These are phyloP conservation scores for Cornus suecica DNA, from an alignment of 148 eudicot genomes.

Conservation along the genomic window DNA sequence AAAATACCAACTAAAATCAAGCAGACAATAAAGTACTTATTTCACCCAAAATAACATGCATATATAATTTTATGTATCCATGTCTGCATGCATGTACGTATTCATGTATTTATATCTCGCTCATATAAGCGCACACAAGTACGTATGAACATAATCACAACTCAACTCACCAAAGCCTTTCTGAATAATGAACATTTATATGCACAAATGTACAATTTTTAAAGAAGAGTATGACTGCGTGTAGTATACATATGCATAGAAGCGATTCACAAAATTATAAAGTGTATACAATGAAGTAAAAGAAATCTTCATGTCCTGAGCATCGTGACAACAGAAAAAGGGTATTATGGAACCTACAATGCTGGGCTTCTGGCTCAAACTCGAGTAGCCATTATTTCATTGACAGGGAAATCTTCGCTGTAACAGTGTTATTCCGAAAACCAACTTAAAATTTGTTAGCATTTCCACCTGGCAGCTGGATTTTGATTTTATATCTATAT, in stretches of 20 bases:
- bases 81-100: too few relatives aligned
- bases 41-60: not conserved
- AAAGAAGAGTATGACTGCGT: not conserved
- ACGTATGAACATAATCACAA: too few relatives aligned
- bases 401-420: not conserved
- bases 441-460: not conserved
- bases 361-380: not conserved
- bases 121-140: too few relatives aligned
- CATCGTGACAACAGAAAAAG: not conserved
- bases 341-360: not conserved
- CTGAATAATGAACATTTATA: too few relatives aligned
- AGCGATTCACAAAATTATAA: not conserved
- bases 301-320: not conserved
- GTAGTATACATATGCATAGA: not conserved
- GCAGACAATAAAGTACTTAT: not conserved
- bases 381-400: not conserved
- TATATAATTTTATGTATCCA: too few relatives aligned
- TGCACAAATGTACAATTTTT: too few relatives aligned
- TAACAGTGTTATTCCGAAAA: too few relatives aligned
- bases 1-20: not conserved
- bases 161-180: too few relatives aligned
- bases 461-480: not conserved
- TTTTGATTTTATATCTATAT: not conserved
- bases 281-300: not conserved
- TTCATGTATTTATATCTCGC: too few relatives aligned